phyloP scores from a whole-genome alignment of 164 flowering plant genomes.

The Liriodendron chinense region DNA sequence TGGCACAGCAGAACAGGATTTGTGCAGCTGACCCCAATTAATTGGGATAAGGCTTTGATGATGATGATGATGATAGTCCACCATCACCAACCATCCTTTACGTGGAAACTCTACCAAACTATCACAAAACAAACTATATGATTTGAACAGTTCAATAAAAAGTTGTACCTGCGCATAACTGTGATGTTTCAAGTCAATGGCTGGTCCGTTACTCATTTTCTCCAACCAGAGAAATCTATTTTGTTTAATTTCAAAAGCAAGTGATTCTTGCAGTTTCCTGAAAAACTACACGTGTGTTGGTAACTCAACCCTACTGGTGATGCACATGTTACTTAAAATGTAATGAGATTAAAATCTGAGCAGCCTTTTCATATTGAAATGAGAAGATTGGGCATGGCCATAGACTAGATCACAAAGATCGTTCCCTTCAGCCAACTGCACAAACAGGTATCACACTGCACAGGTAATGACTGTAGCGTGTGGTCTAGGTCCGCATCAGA shows the following conservation, averaged over 20 bases:
- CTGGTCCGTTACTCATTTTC: neutral
- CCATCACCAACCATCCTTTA: neutral
- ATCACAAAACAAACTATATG: neutral
- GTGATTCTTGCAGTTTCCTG: neutral
- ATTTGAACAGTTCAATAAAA: neutral
- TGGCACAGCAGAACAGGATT: neutral
- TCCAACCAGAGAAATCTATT: neutral
- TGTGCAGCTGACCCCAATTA: neutral
- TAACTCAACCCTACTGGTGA: no score
- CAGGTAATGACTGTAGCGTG: no score
- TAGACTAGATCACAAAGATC: no score
- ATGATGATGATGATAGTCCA: neutral
- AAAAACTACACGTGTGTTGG: no score
- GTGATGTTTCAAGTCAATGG: neutral
- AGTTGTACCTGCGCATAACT: neutral
- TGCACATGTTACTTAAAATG: no score
- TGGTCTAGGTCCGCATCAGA: no score
- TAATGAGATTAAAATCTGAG: no score
- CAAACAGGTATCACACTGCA: no score
- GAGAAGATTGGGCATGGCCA: no score
- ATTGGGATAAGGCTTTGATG: neutral
- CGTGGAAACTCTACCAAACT: neutral
- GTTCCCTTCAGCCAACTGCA: no score
- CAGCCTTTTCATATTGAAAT: no score
- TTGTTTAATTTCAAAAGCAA: neutral